These are phyloP conservation scores for Nicotiana knightiana DNA, from an alignment of 257 asterid genomes.

Conservation along the genomic window DNA sequence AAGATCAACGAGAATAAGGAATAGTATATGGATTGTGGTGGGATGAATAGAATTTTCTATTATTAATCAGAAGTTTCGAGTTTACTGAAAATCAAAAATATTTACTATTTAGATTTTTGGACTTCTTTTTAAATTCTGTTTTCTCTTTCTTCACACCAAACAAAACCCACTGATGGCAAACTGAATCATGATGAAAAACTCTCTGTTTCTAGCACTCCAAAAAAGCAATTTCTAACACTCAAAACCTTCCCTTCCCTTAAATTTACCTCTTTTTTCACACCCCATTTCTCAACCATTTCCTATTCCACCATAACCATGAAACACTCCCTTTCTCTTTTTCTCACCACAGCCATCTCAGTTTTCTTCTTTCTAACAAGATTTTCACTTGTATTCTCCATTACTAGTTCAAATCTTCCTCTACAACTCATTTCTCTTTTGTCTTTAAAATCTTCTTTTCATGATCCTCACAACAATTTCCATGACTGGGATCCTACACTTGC, in stretches of 20 bases:
- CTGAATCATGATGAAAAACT: conserved; percentile 59
- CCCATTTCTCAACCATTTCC: conserved; percentile 23
- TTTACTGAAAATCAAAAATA: no score
- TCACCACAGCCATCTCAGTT: not conserved
- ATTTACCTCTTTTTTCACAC: conserved; percentile 33
- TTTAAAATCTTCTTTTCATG: conserved; percentile 52
- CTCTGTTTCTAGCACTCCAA: conserved; percentile 56
- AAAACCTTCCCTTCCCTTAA: conserved; percentile 52
- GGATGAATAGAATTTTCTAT: no score
- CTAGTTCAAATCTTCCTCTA: conserved; percentile 29
- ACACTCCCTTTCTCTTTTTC: conserved; percentile 12
- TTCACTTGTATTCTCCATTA: conserved; percentile 6
- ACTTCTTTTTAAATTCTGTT: not conserved
- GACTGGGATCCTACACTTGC: conserved; percentile 56
- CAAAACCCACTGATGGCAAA: conserved; percentile 49
- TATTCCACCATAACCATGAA: conserved; percentile 40
- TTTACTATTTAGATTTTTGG: not conserved
- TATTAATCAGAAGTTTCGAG: no score
- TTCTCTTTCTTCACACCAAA: conserved; percentile 49
- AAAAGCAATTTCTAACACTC: conserved; percentile 52
- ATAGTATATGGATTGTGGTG: not conserved
- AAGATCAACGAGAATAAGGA: not conserved
- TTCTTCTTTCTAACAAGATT: conserved; percentile 17
- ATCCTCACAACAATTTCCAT: conserved; percentile 50
- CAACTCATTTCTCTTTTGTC: conserved; percentile 54